Evolutionary conservation across 305 asterid genomes (phyloP).

Genomic region (Stenogyne calaminthoides): DNA sequence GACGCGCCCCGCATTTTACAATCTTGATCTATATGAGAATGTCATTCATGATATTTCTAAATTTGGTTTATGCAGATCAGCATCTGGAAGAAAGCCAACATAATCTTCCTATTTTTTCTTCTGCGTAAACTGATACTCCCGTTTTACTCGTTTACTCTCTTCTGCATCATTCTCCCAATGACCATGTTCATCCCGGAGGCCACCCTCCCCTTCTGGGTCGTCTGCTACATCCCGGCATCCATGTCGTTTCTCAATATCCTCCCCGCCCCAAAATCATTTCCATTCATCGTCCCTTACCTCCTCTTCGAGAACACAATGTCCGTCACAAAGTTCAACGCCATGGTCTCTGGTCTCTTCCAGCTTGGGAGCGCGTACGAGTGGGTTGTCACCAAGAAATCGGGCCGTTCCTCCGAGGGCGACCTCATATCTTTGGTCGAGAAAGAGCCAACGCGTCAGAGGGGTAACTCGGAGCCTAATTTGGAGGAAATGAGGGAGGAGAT

Average conservation of each 20-base stretch:
- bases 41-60: constrained; percentile 13
- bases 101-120: constrained; percentile 82
- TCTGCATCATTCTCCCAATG: constrained; percentile 91
- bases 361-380: constrained; percentile 94
- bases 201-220: constrained; percentile 90
- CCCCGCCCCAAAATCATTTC: constrained; percentile 87
- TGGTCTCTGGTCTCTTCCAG: constrained; percentile 93
- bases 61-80: constrained; percentile 66
- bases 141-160: constrained; percentile 87
- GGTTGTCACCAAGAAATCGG: constrained; percentile 87
- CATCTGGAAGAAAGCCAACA: constrained; percentile 80
- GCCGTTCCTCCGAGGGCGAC: constrained; percentile 85
- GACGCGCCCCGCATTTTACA: background rate
- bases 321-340: constrained; percentile 90
- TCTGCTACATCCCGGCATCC: constrained; percentile 79
- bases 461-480: constrained; percentile 65
- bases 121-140: constrained; percentile 80
- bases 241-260: constrained; percentile 78
- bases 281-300: constrained; percentile 89
- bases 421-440: constrained; percentile 57
- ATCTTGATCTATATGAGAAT: background rate
- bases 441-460: constrained; percentile 51
- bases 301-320: constrained; percentile 95
- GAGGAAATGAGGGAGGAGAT: constrained; percentile 68
- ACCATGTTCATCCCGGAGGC: constrained; percentile 95